These are phyloP conservation scores for Hippophae tibetana DNA, from an alignment of 306 rosid species.

Conservation along the genomic window DNA sequence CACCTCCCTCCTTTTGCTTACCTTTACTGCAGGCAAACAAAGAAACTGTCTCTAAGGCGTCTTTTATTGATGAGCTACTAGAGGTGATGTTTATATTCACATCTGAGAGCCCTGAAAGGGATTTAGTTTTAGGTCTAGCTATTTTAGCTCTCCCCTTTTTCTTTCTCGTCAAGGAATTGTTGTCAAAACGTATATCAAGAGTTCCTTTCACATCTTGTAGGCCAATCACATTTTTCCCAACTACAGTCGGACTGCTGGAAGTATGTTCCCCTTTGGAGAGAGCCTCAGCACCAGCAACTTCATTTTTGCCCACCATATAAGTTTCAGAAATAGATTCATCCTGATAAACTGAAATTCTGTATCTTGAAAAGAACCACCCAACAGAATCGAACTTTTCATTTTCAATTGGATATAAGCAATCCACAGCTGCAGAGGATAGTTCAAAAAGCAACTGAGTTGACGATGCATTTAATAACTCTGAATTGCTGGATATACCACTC, in stretches of 20 bases:
- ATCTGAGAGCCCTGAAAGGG: constrained; percentile 54
- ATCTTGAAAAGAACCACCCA: constrained; percentile 63
- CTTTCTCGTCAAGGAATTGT: constrained; percentile 9
- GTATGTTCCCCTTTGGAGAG: constrained; percentile 27
- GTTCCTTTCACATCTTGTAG: constrained; percentile 17
- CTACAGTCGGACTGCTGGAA: constrained; percentile 15
- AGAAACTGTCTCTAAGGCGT: constrained; percentile 6
- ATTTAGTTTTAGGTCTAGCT: constrained; percentile 35
- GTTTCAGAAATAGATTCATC: constrained; percentile 42
- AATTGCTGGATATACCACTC: constrained; percentile 21
- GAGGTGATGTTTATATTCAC: constrained; percentile 26
- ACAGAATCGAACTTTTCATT: constrained; percentile 37
- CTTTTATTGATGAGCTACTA: constrained; percentile 17
- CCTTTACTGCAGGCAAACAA: constrained; percentile 16
- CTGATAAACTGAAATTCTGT: constrained; percentile 44
- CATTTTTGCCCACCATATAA: constrained; percentile 15
- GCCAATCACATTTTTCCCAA: constrained; percentile 12
- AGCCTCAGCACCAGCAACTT: constrained; percentile 20
- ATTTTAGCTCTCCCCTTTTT: constrained; percentile 25
- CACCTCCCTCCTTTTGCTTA: constrained; percentile 26
- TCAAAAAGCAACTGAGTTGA: constrained; percentile 53
- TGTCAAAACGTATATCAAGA: constrained; percentile 6
- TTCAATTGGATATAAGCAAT: constrained; percentile 37
- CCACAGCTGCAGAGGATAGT: constrained; percentile 52
- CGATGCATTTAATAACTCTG: constrained; percentile 31